Conservation (phyloP, 1,284 basidiomycete genomes). For the Sanguinoderma infundibulare region DNA sequence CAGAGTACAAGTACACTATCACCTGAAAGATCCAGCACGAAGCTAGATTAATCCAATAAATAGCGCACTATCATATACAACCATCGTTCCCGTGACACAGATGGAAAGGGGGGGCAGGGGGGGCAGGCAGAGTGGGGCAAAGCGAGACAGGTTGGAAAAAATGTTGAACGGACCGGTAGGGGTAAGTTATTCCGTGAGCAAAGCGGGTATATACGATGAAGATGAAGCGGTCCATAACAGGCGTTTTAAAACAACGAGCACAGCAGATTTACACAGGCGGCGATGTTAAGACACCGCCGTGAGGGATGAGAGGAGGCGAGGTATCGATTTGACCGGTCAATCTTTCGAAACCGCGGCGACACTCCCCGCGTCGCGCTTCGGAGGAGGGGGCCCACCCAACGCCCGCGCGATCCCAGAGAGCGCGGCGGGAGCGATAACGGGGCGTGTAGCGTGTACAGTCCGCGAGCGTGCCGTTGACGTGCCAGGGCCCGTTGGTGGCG, state of each 20-base stretch:
- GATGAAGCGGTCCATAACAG: slow-evolving; percentile 8
- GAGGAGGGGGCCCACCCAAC: slow-evolving; percentile 47
- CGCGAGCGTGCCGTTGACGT: slow-evolving; percentile 37
- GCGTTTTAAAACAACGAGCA: slow-evolving; percentile 1
- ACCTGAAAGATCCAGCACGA: slow-evolving; percentile 25
- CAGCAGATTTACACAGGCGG: slow-evolving; percentile 12
- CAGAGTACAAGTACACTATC: slow-evolving; percentile 21
- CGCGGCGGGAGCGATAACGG: slow-evolving; percentile 70
- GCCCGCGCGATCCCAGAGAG: slow-evolving; percentile 65
- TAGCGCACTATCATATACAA: slow-evolving; percentile 23
- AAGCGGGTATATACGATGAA: slow-evolving; percentile 13
- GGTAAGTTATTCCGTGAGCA: neutral
- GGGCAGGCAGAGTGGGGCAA: neutral
- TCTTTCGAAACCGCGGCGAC: slow-evolving; percentile 27
- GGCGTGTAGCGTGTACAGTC: slow-evolving; percentile 52
- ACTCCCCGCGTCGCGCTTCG: slow-evolving; percentile 29
- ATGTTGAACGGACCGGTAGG: neutral
- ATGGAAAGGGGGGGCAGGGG: too few species aligned
- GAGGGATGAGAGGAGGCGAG: neutral
- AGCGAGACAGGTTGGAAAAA: neutral
- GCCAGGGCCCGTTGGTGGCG: slow-evolving; percentile 50
- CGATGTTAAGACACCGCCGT: neutral
- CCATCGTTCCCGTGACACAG: neutral
- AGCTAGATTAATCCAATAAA: slow-evolving; percentile 20
- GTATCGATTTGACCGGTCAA: neutral